Evolutionary conservation across 169 alveolate genomes (phyloP).

Genomic region (Ichthyophthirius multifiliis): DNA sequence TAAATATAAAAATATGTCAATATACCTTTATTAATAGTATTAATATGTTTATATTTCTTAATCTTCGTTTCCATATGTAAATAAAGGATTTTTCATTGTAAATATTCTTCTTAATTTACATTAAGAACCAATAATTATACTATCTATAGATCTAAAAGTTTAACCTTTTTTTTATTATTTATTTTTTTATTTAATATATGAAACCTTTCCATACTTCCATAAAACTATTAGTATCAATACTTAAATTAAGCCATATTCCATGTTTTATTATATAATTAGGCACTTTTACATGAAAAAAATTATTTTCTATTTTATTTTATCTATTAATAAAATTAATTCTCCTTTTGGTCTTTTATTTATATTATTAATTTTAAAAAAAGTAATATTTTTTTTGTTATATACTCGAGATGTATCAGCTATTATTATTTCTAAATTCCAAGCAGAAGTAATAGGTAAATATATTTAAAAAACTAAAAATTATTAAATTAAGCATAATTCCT

Average conservation of each 20-base stretch:
- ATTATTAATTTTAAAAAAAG: not conserved
- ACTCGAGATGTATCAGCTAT: conserved; percentile 55
- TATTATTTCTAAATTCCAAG: conserved; percentile 59
- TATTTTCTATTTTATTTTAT: conserved; percentile 43
- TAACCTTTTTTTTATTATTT: conserved; percentile 20
- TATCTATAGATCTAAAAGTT: conserved; percentile 56
- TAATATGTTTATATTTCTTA: not conserved
- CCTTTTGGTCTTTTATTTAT: conserved; percentile 45
- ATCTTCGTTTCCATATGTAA: conserved; percentile 28
- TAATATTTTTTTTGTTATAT: not conserved
- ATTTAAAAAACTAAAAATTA: conserved; percentile 52
- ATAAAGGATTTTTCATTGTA: conserved; percentile 57
- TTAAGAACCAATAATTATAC: conserved; percentile 45
- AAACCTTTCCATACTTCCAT: conserved; percentile 43
- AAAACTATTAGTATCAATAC: conserved; percentile 54
- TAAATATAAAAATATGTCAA: too few species aligned
- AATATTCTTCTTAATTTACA: conserved; percentile 59
- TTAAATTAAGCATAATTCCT: conserved; percentile 50
- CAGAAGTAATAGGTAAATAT: conserved; percentile 31
- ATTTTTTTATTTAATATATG: not conserved
- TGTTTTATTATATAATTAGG: conserved; percentile 56
- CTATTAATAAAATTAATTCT: conserved; percentile 58
- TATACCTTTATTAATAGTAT: not conserved
- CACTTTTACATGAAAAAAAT: conserved; percentile 57
- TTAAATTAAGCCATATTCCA: conserved; percentile 58